These are phyloP conservation scores for Metschnikowia kunwiensis DNA, from an alignment of 805 yeast species.

Conservation along the genomic window DNA sequence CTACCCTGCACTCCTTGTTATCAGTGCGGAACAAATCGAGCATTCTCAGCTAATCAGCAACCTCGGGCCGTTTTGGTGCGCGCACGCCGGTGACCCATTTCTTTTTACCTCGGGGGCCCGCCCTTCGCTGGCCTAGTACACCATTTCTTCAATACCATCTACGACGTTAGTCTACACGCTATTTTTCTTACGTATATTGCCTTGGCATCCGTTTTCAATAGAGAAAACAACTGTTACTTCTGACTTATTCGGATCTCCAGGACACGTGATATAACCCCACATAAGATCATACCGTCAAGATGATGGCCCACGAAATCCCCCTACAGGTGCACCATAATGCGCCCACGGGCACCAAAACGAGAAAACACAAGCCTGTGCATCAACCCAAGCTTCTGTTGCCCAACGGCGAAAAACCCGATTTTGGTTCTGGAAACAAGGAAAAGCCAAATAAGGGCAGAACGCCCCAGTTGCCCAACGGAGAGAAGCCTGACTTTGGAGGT, in stretches of 20 bases:
- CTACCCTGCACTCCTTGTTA: too few species aligned
- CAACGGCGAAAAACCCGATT: conserved; percentile 31
- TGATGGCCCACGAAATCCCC: conserved; percentile 34
- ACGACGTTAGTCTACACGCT: conserved; percentile 1
- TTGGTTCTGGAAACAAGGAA: conserved; percentile 16
- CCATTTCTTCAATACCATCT: background rate
- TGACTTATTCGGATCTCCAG: too few species aligned
- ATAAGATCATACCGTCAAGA: conserved; percentile 9
- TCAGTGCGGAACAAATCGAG: too few species aligned
- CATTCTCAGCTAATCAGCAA: too few species aligned
- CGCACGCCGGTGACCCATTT: conserved; percentile 4
- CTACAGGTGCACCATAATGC: conserved; percentile 21
- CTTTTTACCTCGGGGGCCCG: conserved; percentile 4
- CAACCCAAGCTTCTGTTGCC: conserved; percentile 24
- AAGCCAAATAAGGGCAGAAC: conserved; percentile 10
- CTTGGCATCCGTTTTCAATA: too few species aligned
- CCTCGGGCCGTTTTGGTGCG: too few species aligned
- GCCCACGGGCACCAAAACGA: conserved; percentile 14
- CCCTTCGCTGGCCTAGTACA: conserved; percentile 1
- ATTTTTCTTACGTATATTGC: conserved; percentile 1
- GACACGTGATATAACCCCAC: too few species aligned
- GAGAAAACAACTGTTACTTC: too few species aligned
- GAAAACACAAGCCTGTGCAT: conserved; percentile 16
- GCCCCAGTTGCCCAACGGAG: conserved; percentile 26
- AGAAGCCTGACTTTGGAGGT: conserved; percentile 20